phyloP scores from a whole-genome alignment of 768 basidiomycete genomes.

The Rickenella mellea region DNA sequence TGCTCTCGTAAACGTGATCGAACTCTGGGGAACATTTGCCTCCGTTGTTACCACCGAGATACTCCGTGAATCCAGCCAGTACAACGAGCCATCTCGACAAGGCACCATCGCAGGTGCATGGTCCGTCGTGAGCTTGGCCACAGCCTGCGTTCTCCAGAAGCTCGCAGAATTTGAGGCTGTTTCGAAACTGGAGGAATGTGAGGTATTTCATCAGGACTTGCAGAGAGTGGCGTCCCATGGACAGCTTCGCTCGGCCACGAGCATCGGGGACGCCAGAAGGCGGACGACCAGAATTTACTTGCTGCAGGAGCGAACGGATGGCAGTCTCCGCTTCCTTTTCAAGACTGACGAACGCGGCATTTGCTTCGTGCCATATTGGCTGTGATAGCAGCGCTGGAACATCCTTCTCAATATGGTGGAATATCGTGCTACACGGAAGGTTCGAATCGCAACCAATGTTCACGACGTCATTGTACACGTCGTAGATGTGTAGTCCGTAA shows the following conservation, averaged over 20 bases:
- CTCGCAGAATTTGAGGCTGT: conserved; percentile 35
- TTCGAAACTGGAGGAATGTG: conserved; percentile 49
- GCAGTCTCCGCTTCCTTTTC: conserved; percentile 32
- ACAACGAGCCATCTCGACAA: conserved; percentile 10
- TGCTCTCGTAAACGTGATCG: conserved; percentile 11
- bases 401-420: conserved; percentile 21
- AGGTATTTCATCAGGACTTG: conserved; percentile 40
- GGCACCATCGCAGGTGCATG: conserved; percentile 19
- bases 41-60: conserved; percentile 12
- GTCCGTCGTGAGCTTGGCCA: conserved; percentile 12
- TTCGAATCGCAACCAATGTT: background rate
- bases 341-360: conserved; percentile 31
- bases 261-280: conserved; percentile 11
- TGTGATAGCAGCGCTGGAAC: conserved; percentile 31
- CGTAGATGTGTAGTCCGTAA: conserved; percentile 39
- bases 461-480: conserved; percentile 42
- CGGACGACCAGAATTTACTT: background rate
- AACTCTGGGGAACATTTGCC: conserved; percentile 1
- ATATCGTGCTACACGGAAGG: conserved; percentile 30
- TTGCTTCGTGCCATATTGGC: conserved; percentile 29
- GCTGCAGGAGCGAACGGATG: conserved; percentile 27
- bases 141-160: conserved; percentile 19
- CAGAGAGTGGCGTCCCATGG: conserved; percentile 19
- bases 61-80: conserved; percentile 18
- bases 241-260: conserved; percentile 11